A percentile compares a stretch with the other conserved stretches of the same genome.
phyloP scores from a whole-genome alignment of 1,284 basidiomycete genomes.

The Ganoderma resinaceum region DNA sequence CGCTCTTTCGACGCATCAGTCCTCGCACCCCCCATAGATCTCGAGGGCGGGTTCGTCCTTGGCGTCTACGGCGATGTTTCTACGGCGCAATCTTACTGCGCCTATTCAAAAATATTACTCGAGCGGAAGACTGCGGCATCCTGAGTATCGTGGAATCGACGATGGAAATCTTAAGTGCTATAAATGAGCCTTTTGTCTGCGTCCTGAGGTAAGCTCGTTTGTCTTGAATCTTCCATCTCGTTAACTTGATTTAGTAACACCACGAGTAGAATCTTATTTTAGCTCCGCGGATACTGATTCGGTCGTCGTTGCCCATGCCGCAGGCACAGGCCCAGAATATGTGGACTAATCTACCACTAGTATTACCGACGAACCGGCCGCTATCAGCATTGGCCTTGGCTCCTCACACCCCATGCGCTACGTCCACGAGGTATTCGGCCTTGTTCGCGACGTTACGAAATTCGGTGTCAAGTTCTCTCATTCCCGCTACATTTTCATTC shows the following conservation, averaged over 20 bases:
- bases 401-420: not conserved
- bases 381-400: not conserved
- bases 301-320: not conserved
- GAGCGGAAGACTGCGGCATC: not conserved
- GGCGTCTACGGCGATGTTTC: not conserved
- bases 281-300: not conserved
- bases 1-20: not conserved
- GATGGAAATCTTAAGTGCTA: not conserved
- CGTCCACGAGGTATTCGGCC: not conserved
- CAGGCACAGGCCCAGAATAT: not conserved
- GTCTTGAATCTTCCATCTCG: not conserved
- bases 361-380: not conserved
- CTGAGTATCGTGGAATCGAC: not conserved
- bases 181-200: not conserved
- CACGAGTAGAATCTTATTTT: not conserved
- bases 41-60: not conserved
- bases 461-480: not conserved
- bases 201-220: not conserved
- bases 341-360: not conserved
- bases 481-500: not conserved
- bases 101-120: not conserved
- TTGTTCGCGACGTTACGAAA: constrained; percentile 1
- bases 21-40: not conserved
- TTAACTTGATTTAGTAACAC: not conserved
- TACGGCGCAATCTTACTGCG: not conserved